Evolutionary conservation across 2,329 filamentous ascomycete genomes (phyloP), one percentile per base, ranked within the genome.

Genomic region (Chlorencoelia australis): DNA sequence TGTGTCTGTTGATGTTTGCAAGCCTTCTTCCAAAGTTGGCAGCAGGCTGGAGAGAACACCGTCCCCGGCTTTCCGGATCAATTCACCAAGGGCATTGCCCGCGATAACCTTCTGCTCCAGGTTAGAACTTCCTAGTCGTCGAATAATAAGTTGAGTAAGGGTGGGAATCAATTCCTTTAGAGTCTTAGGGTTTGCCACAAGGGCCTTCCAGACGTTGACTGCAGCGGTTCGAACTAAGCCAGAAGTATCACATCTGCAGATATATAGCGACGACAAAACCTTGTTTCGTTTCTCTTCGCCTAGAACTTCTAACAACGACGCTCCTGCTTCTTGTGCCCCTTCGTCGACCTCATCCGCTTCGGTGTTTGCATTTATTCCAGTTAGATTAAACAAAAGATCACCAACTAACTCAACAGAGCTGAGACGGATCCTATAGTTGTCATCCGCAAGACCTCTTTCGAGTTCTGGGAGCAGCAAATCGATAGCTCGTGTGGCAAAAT

Each of bases 81-180:
- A 76, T 59, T 98, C 91, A 55, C 91, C 91, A 38, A 98, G 71
- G 32, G 91, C 87, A 59, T 96, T 96, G 59, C 89, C 89, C 48
- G 93, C 91, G 67, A 98, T 98, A 50, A 94, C 82, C 67, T 95
- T 96, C 61, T 98, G 91, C 60, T 98, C 91, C 80, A 94, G 88
- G 56, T 95, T 96, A 30, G 88, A 82, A 59, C 88, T 96, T 44
- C 87, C 91, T 49, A 98, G 73, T 32, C 91, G 83, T 41, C 85
- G 79, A 57, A 98, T 96, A 51, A 98, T 82, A 45, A 98, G 77
- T 58, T 95, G 88, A 5, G 87, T 94, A 42, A 98, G 79, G 1
- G 87, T 95, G 29, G 91, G 89, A 30, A 95, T 82, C 53, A 98
- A 75, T 57, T 98, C 91, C 65, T 94, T 94, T 53, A 98, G 77